Evolutionary conservation across 2,329 filamentous ascomycete species (phyloP).

Genomic region (Thermoascus crustaceus): DNA sequence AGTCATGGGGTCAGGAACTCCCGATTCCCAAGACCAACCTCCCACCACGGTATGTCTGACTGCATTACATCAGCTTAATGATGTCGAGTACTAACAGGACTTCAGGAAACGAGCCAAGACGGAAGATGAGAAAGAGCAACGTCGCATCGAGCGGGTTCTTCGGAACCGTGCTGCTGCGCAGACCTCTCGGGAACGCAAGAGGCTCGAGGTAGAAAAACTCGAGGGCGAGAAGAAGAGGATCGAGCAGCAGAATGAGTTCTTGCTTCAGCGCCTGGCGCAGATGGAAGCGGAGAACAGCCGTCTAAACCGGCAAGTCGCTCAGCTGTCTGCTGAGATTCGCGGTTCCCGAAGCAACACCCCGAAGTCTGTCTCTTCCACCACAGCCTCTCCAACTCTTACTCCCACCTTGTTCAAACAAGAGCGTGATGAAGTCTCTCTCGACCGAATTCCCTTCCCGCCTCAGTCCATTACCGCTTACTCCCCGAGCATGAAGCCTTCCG

Average conservation of each 20-base stretch:
- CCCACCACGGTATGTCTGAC: slow-evolving; percentile 63
- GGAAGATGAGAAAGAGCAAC: slow-evolving; percentile 97
- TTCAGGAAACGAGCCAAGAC: slow-evolving; percentile 91
- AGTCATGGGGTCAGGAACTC: slow-evolving; percentile 96
- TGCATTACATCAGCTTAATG: slow-evolving; percentile 1
- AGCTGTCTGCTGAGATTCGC: slow-evolving; percentile 41
- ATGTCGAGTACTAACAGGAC: slow-evolving; percentile 9
- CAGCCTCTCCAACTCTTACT: slow-evolving; percentile 32
- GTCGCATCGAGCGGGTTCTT: slow-evolving; percentile 92
- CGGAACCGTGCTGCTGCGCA: slow-evolving; percentile 93
- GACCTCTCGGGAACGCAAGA: slow-evolving; percentile 90
- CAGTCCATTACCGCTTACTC: slow-evolving; percentile 32
- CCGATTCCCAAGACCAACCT: slow-evolving; percentile 95
- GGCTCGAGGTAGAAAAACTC: slow-evolving; percentile 78
- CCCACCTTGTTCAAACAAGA: slow-evolving; percentile 39
- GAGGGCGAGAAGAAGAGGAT: slow-evolving; percentile 55
- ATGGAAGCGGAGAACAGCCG: slow-evolving; percentile 49
- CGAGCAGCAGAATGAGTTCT: slow-evolving; percentile 64
- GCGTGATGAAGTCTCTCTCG: slow-evolving; percentile 32
- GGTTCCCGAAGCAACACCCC: slow-evolving; percentile 33
- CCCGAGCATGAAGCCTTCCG: slow-evolving; percentile 32
- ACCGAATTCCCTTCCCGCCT: slow-evolving; percentile 33
- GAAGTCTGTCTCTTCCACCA: slow-evolving; percentile 26
- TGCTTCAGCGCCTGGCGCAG: slow-evolving; percentile 55
- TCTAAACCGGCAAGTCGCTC: slow-evolving; percentile 43